A percentile compares a stretch with the other conserved stretches of the same genome.
Conservation (phyloP, 345 rosid genomes). For the Salix suchowensis region DNA sequence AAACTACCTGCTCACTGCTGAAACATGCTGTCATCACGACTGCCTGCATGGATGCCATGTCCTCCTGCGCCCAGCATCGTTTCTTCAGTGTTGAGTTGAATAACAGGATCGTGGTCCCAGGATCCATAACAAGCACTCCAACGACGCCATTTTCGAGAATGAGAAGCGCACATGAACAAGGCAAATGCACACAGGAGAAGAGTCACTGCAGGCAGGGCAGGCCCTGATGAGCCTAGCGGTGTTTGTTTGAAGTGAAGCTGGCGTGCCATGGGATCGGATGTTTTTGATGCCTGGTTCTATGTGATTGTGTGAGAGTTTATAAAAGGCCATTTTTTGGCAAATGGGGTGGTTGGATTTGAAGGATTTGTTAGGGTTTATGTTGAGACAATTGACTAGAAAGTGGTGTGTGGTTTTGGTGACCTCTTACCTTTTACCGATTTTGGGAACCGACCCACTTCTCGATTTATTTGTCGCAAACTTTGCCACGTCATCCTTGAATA, state of each 20-base stretch:
- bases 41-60: slow-evolving; percentile 8
- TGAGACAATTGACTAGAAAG: not conserved
- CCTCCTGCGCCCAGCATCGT: slow-evolving; percentile 18
- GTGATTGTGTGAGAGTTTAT: not conserved
- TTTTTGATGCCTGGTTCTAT: not conserved
- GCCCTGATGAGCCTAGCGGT: slow-evolving; percentile 27
- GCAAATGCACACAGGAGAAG: slow-evolving; percentile 48
- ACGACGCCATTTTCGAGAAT: slow-evolving; percentile 41
- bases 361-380: slow-evolving; percentile 20
- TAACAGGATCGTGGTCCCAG: slow-evolving; percentile 48
- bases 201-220: slow-evolving; percentile 37
- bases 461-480: too few species aligned
- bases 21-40: slow-evolving; percentile 21
- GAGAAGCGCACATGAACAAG: slow-evolving; percentile 53
- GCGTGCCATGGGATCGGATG: slow-evolving; percentile 37
- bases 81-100: slow-evolving; percentile 42
- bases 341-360: slow-evolving; percentile 44
- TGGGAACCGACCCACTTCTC: not conserved
- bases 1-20: slow-evolving; percentile 36
- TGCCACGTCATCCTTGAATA: too few species aligned
- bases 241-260: slow-evolving; percentile 19
- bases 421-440: not conserved
- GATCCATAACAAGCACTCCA: slow-evolving; percentile 57
- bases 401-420: slow-evolving; percentile 37
- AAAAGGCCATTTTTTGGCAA: not conserved